Conservation (phyloP, 768 basidiomycete species). For the Termitomyces sp. region DNA sequence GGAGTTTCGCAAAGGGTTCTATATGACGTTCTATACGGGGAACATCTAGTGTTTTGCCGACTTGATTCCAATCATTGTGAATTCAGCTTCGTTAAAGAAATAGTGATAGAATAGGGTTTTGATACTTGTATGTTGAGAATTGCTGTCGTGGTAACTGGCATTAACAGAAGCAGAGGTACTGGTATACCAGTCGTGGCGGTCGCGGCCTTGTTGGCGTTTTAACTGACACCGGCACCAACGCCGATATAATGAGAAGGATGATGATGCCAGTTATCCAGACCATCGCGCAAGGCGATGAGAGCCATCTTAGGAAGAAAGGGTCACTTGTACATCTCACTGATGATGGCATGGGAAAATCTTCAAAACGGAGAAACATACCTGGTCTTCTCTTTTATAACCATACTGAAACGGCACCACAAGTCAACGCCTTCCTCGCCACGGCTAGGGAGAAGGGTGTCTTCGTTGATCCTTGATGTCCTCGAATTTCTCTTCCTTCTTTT, state of each 20-base stretch:
- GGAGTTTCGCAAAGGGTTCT: conserved; percentile 74
- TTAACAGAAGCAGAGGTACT: conserved; percentile 5
- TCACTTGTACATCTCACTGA: too few species aligned
- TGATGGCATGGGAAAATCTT: too few species aligned
- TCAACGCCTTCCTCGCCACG: conserved; percentile 77
- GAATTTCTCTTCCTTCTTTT: too few species aligned
- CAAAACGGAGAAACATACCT: conserved; percentile 18
- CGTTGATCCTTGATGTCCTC: too few species aligned
- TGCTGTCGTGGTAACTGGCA: conserved; percentile 4
- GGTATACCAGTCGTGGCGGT: conserved; percentile 16
- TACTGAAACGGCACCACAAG: conserved; percentile 85
- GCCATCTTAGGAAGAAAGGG: conserved; percentile 50
- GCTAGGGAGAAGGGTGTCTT: conserved; percentile 63
- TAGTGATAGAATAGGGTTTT: conserved; percentile 10
- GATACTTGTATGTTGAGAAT: conserved; percentile 9
- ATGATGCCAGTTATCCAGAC: conserved; percentile 67
- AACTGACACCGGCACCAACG: conserved; percentile 56
- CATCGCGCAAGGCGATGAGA: conserved; percentile 52
- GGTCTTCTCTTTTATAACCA: conserved; percentile 68
- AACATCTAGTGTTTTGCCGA: conserved; percentile 16
- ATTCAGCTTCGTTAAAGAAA: conserved; percentile 27
- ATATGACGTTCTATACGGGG: conserved; percentile 64
- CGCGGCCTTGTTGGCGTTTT: conserved; percentile 46
- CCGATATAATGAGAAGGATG: conserved; percentile 49
- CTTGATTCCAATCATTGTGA: conserved; percentile 26